Evolutionary conservation across 768 basidiomycete species (phyloP), one percentile per base, ranked within the genome.

Genomic region (Hortiboletus flavorubellus): DNA sequence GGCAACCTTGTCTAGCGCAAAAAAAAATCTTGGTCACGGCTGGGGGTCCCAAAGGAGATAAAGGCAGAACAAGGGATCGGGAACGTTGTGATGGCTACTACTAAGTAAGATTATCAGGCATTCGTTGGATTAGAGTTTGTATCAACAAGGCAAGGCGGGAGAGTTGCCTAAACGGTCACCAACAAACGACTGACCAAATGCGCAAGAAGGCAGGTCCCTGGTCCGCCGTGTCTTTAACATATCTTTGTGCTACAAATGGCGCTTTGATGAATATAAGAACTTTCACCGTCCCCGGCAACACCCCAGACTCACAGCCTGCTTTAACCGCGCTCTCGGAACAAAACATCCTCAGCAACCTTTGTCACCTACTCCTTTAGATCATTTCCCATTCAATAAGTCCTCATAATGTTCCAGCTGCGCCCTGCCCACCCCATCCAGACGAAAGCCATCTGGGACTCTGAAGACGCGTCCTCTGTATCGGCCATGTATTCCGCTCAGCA

Each of bases 181-280:
- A 63, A 71, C 69, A 71, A 71, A 72, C 71, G 65, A 71, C 10
- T 66, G 58, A 55, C 69, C 69, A 72, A 72, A 72, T 56, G 43
- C 18, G 69, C 62, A 56, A 64, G 54, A 68, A 71, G 42, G 66
- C 46, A 59, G 38, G 53, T 58, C 55, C 54, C 60, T 61, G 42
- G 42, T 60, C 38, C 0, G 46, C 50, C 54, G 53, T 51, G 57
- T 55, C 52, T 53, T 31, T 35, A 59, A 72, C 69, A 69, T 67
- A 72, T 72, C 67, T 63, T 70, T 70, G 62, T 71, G 45, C 71
- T 71, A 30, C 51, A 69, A 65, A 65, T 55, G 61, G 66, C 47
- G 11, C 53, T 38, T 56, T 42, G 26, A 42, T 30, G 56, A 59
- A 60, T 72, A 71, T 71, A 71, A 72, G 71, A 67, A 46, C 58